phyloP scores from a whole-genome alignment of 805 yeast genomes.

The Candida chilensis region DNA sequence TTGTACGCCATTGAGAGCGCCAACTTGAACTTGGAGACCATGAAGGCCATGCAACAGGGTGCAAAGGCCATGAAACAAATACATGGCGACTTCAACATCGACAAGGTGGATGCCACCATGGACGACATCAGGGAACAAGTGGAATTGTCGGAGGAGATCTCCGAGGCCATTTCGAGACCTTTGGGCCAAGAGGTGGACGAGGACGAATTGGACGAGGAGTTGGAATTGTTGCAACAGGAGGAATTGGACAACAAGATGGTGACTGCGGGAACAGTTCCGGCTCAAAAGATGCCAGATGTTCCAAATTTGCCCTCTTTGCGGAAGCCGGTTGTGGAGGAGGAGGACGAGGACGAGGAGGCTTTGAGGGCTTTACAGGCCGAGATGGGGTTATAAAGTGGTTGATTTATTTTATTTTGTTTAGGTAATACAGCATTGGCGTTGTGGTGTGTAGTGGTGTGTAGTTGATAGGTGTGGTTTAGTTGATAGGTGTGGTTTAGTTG shows the following conservation, averaged over 20 bases:
- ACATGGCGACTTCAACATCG: constrained; percentile 91
- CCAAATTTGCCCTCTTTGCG: constrained; percentile 36
- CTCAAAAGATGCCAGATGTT: constrained; percentile 35
- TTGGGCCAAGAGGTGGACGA: constrained; percentile 72
- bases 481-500: too few species aligned
- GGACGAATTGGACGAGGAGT: constrained; percentile 91
- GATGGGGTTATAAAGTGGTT: constrained; percentile 56
- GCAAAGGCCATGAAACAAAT: constrained; percentile 94
- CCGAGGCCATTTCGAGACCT: constrained; percentile 94
- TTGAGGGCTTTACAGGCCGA: constrained; percentile 75
- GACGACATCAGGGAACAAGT: constrained; percentile 97
- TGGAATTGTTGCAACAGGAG: constrained; percentile 82
- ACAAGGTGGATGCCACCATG: constrained; percentile 96
- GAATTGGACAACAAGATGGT: constrained; percentile 53
- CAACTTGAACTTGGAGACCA: constrained; percentile 91
- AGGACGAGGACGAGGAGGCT: constrained; percentile 80
- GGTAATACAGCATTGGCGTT: too few species aligned
- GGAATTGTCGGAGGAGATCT: constrained; percentile 88
- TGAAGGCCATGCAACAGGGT: constrained; percentile 98
- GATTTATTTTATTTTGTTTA: background rate
- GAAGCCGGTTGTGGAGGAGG: constrained; percentile 38
- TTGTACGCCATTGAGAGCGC: constrained; percentile 88
- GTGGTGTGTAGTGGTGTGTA: too few species aligned
- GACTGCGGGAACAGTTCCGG: constrained; percentile 30
- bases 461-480: too few species aligned